These are phyloP conservation scores for Kurtzmaniella cleridarum DNA, from an alignment of 805 yeast genomes.

Conservation along the genomic window DNA sequence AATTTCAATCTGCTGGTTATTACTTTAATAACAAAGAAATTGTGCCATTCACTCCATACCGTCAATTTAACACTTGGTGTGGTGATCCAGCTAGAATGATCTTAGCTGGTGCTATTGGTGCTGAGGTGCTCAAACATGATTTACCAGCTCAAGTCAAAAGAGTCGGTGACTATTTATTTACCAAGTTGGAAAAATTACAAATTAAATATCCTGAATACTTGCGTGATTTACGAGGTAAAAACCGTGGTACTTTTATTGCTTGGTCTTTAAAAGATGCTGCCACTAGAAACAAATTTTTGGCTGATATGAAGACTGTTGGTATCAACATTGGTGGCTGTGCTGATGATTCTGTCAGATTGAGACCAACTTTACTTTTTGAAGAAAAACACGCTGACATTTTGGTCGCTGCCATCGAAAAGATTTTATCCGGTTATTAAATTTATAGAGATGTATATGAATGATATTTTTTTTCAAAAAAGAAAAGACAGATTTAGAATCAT, in stretches of 20 bases:
- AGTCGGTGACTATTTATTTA: constrained; percentile 66
- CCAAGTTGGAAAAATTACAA: constrained; percentile 48
- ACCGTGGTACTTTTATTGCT: constrained; percentile 77
- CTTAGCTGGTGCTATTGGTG: constrained; percentile 67
- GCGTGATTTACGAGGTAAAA: constrained; percentile 65
- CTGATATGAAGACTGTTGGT: constrained; percentile 57
- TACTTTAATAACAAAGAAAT: constrained; percentile 71
- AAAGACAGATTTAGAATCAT: not conserved
- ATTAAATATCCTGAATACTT: constrained; percentile 48
- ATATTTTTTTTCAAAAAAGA: not conserved
- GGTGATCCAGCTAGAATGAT: constrained; percentile 83
- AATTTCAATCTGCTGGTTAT: constrained; percentile 87
- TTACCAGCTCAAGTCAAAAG: constrained; percentile 49
- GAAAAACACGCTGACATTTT: constrained; percentile 74
- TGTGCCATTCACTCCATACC: constrained; percentile 71
- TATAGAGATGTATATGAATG: not conserved
- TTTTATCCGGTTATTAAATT: constrained; percentile 27
- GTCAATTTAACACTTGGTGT: constrained; percentile 93
- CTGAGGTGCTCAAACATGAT: constrained; percentile 57
- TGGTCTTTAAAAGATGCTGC: constrained; percentile 57
- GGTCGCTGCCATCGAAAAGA: constrained; percentile 36
- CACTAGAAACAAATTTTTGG: constrained; percentile 57
- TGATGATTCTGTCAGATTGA: constrained; percentile 67
- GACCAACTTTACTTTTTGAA: constrained; percentile 77
- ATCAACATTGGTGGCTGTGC: constrained; percentile 86